Base-by-base conservation (phyloP, 2,329 filamentous ascomycete genomes). In the Hymenoscyphus fraxineus region DNA sequence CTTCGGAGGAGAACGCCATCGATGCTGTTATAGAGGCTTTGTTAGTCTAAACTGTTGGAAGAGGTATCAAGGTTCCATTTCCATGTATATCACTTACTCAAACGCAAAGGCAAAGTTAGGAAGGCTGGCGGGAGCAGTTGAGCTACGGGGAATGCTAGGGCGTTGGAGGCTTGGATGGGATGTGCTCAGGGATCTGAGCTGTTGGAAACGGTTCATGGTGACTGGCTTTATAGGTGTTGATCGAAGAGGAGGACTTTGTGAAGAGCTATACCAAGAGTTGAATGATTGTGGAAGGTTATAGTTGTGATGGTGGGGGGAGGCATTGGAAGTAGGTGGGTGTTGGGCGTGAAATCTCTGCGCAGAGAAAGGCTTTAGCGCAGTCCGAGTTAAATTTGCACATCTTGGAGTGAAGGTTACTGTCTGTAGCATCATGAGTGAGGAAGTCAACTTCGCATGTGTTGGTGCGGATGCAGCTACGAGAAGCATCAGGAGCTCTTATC, bases 1-100 rank as follows among this genome's bases (percentile, higher is more conserved):
- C 90, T 90, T 73, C 93, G 92, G 39, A 98, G 83, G 22, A 99
- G 85, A n/a, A 99, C 95, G 63, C 95, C 95, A 77, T 99, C 95
- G 75, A 99, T 90, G 60, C 73, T 75, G 55, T 19, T 38, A 6
- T 22, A 55, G 3, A 32, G 6, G 40, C 57, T 31, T 56, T 31
- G 31, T 70, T 60, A 66, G 66, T 57, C 55, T 60, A n/a, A 51
- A 6, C 13, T 32, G 27, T 19, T 10, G 6, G 35, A 38, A 41
- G 15, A 13, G 16, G 12, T 40, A 32, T 10, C 56, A 56, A 57
- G 39, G 13, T 32, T 22, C 22, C 9, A 56, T 47, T 51, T 54
- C 10, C 15, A 57, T 59, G 35, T 32, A 19, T 39, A 54, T 27
- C 9, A 68, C 78, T 73, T 78, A 84, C 82, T 85, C 83, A 67